Percentiles rank a stretch among this genome's conserved stretches.
Evolutionary conservation across 495 filamentous ascomycete species (phyloP).

Genomic region (Tuber brumale): DNA sequence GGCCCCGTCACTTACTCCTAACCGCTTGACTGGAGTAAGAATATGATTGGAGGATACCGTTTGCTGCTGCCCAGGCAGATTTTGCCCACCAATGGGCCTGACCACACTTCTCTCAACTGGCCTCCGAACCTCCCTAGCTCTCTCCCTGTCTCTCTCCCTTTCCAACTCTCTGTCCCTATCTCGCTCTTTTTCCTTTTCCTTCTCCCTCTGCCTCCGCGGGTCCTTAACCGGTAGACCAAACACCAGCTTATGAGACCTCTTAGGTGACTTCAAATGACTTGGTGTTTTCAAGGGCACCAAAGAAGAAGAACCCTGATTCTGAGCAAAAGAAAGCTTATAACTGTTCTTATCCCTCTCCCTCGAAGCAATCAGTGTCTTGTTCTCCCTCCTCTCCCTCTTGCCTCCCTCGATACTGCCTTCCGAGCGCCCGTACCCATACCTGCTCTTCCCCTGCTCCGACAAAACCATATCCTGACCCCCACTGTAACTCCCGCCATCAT

Average conservation of each 20-base stretch:
- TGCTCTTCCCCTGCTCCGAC: constrained; percentile 27
- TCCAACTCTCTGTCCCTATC: constrained; percentile 24
- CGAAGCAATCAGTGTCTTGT: constrained; percentile 23
- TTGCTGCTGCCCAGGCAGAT: neutral
- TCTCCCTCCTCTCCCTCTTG: constrained; percentile 10
- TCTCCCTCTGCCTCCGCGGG: constrained; percentile 12
- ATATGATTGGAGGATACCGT: constrained; percentile 6
- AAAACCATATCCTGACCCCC: constrained; percentile 17
- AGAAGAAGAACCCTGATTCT: neutral
- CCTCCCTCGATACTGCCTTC: constrained; percentile 20
- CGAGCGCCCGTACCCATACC: constrained; percentile 25
- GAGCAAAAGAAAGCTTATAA: neutral
- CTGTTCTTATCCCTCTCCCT: constrained; percentile 18
- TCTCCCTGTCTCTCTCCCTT: constrained; percentile 28
- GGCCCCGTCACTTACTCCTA: constrained; percentile 34
- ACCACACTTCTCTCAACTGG: neutral
- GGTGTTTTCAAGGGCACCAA: neutral
- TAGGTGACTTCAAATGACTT: neutral
- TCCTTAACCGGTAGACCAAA: neutral
- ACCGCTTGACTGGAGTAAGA: constrained; percentile 12
- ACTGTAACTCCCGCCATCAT: constrained; percentile 24
- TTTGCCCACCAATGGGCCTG: neutral
- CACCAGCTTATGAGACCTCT: neutral
- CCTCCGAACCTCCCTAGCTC: constrained; percentile 10
- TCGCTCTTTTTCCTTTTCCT: constrained; percentile 22